phyloP scores from a whole-genome alignment of 2,329 filamentous ascomycete genomes.

The Colletotrichum liriopes region DNA sequence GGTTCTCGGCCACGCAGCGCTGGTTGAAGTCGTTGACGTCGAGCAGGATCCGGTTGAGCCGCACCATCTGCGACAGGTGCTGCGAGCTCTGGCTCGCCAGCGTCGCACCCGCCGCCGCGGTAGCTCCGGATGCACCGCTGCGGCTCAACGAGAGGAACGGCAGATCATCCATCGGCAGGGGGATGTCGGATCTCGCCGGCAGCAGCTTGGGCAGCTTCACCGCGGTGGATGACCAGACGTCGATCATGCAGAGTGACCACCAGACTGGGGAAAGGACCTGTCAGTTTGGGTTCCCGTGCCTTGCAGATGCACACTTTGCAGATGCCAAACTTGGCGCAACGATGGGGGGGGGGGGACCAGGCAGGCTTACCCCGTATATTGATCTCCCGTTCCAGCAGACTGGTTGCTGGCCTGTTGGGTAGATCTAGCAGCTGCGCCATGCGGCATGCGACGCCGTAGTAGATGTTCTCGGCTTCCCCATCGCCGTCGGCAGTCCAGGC shows the following conservation, averaged over 20 bases:
- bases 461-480: conserved; percentile 55
- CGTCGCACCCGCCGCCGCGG: neutral
- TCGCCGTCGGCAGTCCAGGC: conserved; percentile 54
- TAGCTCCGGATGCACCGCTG: neutral
- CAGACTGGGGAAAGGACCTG: conserved; percentile 41
- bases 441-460: conserved; percentile 55
- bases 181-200: conserved; percentile 46
- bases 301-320: conserved; percentile 33
- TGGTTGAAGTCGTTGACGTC: conserved; percentile 59
- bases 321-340: conserved; percentile 6
- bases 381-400: conserved; percentile 52
- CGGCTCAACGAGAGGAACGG: conserved; percentile 49
- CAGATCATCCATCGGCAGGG: conserved; percentile 56
- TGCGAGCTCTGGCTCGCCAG: conserved; percentile 44
- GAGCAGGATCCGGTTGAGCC: conserved; percentile 52
- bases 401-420: conserved; percentile 48
- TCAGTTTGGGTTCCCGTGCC: conserved; percentile 28
- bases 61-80: conserved; percentile 50
- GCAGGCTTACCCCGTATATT: conserved; percentile 50
- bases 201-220: conserved; percentile 46
- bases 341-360: neutral
- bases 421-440: conserved; percentile 55
- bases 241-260: conserved; percentile 47
- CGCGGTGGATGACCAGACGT: conserved; percentile 47
- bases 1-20: conserved; percentile 48